Base-by-base conservation (phyloP, 2,329 filamentous ascomycete species). In the Sarocladium strictum region DNA sequence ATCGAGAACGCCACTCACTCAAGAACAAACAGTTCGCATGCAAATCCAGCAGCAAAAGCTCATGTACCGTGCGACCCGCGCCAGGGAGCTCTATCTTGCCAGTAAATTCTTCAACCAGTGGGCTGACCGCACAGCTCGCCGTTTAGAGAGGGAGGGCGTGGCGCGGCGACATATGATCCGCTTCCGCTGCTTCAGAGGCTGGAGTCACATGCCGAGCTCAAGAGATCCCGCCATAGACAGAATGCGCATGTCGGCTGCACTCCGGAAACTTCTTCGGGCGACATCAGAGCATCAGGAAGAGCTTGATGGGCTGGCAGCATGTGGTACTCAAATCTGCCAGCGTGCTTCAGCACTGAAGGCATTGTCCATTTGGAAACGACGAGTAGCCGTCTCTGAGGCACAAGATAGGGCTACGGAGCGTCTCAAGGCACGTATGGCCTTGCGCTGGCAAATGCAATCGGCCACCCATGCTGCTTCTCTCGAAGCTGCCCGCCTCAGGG, bases 111-210 rank as follows among this genome's bases (percentile, higher is more conserved):
- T 67, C 56, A 71, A 67, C 55, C 68, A 69, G 59, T 95, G 90
- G 90, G 79, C 80, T 11, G 78, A 80, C 54, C 75, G 79, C 52
- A 79, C 87, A 11, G 78, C 76, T 5, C 83, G 88, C 14, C 82
- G 89, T 62, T 74, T 84, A 15, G 78, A 83, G 58, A 79, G 82
- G 38, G 89, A 87, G 3, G 81, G 80, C 3, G 76, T 83, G 40
- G 89, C 88, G 19, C 79, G 87, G 58, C 76, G 83, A 58, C 87
- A 90, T 64, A 83, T 92, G 57, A 71, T 94, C 54, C 77, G 85
- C 54, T 82, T 73, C 56, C 72, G 73, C 11, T 72, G 66, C 54
- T 72, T 72, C 54, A 62, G 62, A 38, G 64, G 64, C 35, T 72
- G 70, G 70, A 66, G 62, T 29, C 64, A 68, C 52, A 62, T 63